These are phyloP conservation scores for Chaetomium fimeti DNA, from an alignment of 495 filamentous ascomycete genomes.

Conservation along the genomic window DNA sequence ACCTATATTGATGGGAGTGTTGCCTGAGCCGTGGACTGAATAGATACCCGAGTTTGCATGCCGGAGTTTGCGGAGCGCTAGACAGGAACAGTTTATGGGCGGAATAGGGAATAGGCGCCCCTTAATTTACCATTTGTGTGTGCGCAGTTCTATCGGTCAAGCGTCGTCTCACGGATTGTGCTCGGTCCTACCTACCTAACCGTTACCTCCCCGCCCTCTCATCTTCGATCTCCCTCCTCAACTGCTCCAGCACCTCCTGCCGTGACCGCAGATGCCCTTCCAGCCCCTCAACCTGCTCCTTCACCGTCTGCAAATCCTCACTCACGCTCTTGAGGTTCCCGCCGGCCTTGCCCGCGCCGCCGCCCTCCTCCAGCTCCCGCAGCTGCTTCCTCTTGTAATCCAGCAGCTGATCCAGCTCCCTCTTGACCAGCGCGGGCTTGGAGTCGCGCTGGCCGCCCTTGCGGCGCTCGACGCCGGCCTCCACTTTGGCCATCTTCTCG, in stretches of 20 bases:
- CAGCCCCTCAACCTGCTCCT: slow-evolving; percentile 69
- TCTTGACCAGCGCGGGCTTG: slow-evolving; percentile 81
- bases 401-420: slow-evolving; percentile 86
- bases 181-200: background rate
- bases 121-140: slow-evolving; percentile 9
- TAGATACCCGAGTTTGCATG: slow-evolving; percentile 12
- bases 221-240: slow-evolving; percentile 61
- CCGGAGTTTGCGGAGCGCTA: background rate
- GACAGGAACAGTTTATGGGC: background rate
- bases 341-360: slow-evolving; percentile 60
- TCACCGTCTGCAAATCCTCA: slow-evolving; percentile 71
- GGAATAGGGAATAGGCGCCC: background rate
- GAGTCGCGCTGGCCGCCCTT: slow-evolving; percentile 57
- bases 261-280: slow-evolving; percentile 62
- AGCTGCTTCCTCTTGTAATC: slow-evolving; percentile 72
- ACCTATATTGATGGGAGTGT: slow-evolving; percentile 42
- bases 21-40: slow-evolving; percentile 28
- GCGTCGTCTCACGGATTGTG: slow-evolving; percentile 2
- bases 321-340: slow-evolving; percentile 58
- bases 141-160: background rate
- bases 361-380: slow-evolving; percentile 72
- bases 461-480: slow-evolving; percentile 49
- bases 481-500: slow-evolving; percentile 73
- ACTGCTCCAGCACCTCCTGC: slow-evolving; percentile 58
- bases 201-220: slow-evolving; percentile 53